A percentile compares a stretch with the other conserved stretches of the same genome.
Evolutionary conservation across 345 rosid genomes (phyloP).

Genomic region (Alliaria petiolata): DNA sequence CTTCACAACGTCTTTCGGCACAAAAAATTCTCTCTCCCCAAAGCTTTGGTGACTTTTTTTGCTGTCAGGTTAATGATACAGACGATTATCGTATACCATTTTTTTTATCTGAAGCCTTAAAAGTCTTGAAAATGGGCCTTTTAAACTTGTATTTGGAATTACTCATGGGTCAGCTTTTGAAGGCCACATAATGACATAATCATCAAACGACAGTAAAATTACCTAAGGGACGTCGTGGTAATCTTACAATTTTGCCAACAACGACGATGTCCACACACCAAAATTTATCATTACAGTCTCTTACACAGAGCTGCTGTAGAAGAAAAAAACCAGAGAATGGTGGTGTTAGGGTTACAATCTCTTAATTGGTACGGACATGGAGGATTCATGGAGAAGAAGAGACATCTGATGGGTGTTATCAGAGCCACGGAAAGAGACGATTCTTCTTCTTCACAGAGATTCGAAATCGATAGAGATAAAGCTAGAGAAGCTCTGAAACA

Average conservation of each 20-base stretch:
- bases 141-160: too few species aligned
- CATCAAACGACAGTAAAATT: too few species aligned
- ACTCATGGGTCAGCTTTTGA: background rate
- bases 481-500: conserved; percentile 63
- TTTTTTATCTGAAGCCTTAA: too few species aligned
- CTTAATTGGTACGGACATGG: conserved; percentile 1
- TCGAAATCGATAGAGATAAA: conserved; percentile 60
- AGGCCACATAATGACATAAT: background rate
- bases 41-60: too few species aligned
- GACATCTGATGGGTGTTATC: background rate
- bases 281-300: conserved; percentile 2
- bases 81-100: too few species aligned
- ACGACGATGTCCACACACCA: conserved; percentile 12
- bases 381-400: conserved; percentile 4
- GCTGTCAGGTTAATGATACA: too few species aligned
- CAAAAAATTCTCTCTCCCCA: too few species aligned
- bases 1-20: too few species aligned
- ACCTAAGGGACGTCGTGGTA: background rate
- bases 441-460: conserved; percentile 34
- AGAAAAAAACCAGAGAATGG: conserved; percentile 11
- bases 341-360: conserved; percentile 17
- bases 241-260: conserved; percentile 17
- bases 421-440: conserved; percentile 17
- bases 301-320: too few species aligned
- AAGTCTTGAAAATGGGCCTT: too few species aligned